phyloP scores from a whole-genome alignment of 2,329 filamentous ascomycete genomes.

The Periconia macrospinosa region DNA sequence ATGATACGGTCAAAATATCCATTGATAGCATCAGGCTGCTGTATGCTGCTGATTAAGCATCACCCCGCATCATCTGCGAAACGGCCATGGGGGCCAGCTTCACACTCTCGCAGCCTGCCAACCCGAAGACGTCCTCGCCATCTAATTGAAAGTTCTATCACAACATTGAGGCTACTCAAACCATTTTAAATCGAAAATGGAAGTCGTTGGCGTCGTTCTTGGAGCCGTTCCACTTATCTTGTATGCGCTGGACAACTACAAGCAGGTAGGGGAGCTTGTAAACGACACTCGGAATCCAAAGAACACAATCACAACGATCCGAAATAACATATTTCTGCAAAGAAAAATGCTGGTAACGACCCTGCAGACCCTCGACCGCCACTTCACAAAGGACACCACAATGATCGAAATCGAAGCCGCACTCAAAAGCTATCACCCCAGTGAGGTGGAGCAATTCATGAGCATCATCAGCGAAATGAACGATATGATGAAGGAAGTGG shows the following conservation, averaged over 20 bases:
- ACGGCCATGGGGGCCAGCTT: too few species aligned
- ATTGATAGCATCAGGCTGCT: too few species aligned
- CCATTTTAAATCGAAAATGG: neutral
- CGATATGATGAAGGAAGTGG: neutral
- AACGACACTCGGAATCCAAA: slow-evolving; percentile 1
- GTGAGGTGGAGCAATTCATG: slow-evolving; percentile 4
- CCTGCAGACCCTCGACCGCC: neutral
- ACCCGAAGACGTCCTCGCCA: too few species aligned
- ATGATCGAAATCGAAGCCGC: slow-evolving; percentile 1
- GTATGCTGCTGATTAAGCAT: too few species aligned
- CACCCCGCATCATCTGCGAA: too few species aligned
- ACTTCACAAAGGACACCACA: neutral
- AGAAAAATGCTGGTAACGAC: slow-evolving; percentile 4
- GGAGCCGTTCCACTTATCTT: slow-evolving; percentile 4
- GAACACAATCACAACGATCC: slow-evolving; percentile 1
- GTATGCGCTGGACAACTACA: slow-evolving; percentile 6
- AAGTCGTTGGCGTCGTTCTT: slow-evolving; percentile 7
- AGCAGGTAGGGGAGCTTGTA: neutral
- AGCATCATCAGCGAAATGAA: slow-evolving; percentile 4
- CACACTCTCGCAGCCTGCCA: too few species aligned
- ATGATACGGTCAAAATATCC: too few species aligned
- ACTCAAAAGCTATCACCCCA: slow-evolving; percentile 1
- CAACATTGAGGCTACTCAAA: too few species aligned
- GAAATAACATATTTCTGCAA: slow-evolving; percentile 3
- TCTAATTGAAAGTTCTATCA: too few species aligned